phyloP scores from a whole-genome alignment of 176 grass and related monocot species.

The Musa troglodytarum region DNA sequence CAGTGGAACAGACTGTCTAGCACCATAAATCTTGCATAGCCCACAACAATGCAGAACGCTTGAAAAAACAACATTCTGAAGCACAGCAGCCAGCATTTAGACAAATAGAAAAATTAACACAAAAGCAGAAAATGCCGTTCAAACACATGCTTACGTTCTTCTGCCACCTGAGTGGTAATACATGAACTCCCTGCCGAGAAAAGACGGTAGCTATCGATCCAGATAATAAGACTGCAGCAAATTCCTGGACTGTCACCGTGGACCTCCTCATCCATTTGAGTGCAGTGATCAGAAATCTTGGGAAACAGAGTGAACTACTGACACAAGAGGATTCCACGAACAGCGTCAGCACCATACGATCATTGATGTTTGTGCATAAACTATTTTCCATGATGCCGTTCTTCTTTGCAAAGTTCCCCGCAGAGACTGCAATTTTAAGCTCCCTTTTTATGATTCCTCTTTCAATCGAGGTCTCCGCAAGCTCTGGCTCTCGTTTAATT shows the following conservation, averaged over 20 bases:
- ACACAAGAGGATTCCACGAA: conserved; percentile 40
- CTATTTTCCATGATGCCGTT: conserved; percentile 15
- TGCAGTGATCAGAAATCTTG: conserved; percentile 35
- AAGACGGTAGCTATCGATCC: conserved; percentile 19
- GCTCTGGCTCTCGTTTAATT: not conserved
- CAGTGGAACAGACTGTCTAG: conserved; percentile 26
- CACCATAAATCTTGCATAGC: conserved; percentile 44
- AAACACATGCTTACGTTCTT: conserved; percentile 33
- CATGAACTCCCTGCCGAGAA: conserved; percentile 47
- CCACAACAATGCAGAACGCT: conserved; percentile 30
- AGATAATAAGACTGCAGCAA: conserved; percentile 36
- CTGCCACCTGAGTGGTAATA: conserved; percentile 34
- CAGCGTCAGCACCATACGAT: conserved; percentile 26
- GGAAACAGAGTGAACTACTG: conserved; percentile 29
- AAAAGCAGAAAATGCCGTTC: not conserved
- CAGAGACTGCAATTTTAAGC: conserved; percentile 19
- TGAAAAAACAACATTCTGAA: conserved; percentile 38
- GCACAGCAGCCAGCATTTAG: conserved; percentile 1
- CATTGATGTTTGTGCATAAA: conserved; percentile 27
- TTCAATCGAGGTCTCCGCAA: not conserved
- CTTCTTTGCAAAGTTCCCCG: conserved; percentile 35
- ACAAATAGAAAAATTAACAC: not conserved
- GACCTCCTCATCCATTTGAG: conserved; percentile 41
- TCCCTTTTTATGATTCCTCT: not conserved
- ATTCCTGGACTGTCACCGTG: conserved; percentile 24